Evolutionary conservation across 345 rosid genomes (phyloP), one percentile per base, ranked within the genome.

Genomic region (Linum trigynum): DNA sequence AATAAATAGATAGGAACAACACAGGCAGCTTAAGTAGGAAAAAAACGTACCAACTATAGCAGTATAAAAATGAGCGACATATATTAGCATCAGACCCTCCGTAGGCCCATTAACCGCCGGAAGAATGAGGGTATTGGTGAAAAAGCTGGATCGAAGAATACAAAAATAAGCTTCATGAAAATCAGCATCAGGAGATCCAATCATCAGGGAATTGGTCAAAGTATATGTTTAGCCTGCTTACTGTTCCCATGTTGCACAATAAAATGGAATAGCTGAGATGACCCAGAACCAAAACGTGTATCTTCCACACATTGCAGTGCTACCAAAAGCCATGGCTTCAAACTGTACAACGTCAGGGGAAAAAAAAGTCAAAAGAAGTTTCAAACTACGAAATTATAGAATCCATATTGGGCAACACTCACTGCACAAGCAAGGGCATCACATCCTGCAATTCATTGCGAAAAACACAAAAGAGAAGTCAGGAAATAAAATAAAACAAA

Each of bases 351-450:
- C 53, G 71, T 5, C 40, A 10, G 59, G 67, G 59, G 67, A 68
- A 7, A 64, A 11, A 41, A 63, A 41, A 55, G 66, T 53, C 57
- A 23, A 61, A 67, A 40, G 16, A 65, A 36, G 55, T 48, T 61
- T 56, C 41, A 65, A 36, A 35, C 2, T 41, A 38, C 38, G 32
- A 15, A 23, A 42, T 39, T 5, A 57, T 32, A 45, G 55, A 61
- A 62, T 55, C 4, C 56, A 67, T 51, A 64, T 48, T 48, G 62
- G 65, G 40, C 67, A 70, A 67, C 58, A 64, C 89, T 75, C 84
- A 94, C 99, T 79, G 96, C 99, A 81, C 99, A 94, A 45, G 92
- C 99, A 74, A 90, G 99, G 0, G 99, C 99, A 82, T 94, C 99
- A 23, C 99, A 94, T 64, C 99, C 99, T 94, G 84, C 80, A 79